Conservation (phyloP, 495 filamentous ascomycete species). For the Viridothelium virens region DNA sequence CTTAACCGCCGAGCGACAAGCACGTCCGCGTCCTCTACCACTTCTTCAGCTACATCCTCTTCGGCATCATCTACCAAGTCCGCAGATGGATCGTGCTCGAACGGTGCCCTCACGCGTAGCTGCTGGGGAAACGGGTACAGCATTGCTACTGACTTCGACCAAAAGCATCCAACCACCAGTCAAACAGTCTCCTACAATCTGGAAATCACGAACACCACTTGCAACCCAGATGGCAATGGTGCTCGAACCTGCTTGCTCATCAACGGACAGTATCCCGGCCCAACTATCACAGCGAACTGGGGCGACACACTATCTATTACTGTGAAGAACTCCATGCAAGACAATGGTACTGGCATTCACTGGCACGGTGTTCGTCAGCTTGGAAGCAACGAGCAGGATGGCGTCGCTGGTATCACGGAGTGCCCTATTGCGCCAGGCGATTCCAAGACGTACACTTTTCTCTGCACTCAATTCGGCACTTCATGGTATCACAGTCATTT, state of each 20-base stretch:
- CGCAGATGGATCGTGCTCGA: slow-evolving; percentile 19
- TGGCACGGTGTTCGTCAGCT: slow-evolving; percentile 38
- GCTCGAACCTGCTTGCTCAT: slow-evolving; percentile 21
- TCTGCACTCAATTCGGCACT: slow-evolving; percentile 37
- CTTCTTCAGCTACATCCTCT: background rate
- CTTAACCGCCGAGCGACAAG: background rate
- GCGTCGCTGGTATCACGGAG: slow-evolving; percentile 35
- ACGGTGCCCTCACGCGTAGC: slow-evolving; percentile 21
- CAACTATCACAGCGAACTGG: slow-evolving; percentile 29
- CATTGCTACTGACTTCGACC: slow-evolving; percentile 30
- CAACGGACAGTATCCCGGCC: slow-evolving; percentile 29
- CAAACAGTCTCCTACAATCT: slow-evolving; percentile 23
- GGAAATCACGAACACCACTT: slow-evolving; percentile 26
- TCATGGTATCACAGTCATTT: slow-evolving; percentile 36
- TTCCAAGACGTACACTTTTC: slow-evolving; percentile 33
- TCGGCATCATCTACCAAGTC: slow-evolving; percentile 12
- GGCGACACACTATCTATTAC: slow-evolving; percentile 31
- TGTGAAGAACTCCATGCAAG: slow-evolving; percentile 30
- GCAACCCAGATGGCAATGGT: slow-evolving; percentile 24
- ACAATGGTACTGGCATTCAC: slow-evolving; percentile 37
- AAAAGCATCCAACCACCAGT: slow-evolving; percentile 23
- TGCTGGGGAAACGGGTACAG: slow-evolving; percentile 29
- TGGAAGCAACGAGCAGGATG: slow-evolving; percentile 29
- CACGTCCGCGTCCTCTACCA: background rate
- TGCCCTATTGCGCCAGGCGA: slow-evolving; percentile 34